These are phyloP conservation scores for Spergularia bocconei DNA, from an alignment of 148 eudicot species.

Conservation along the genomic window DNA sequence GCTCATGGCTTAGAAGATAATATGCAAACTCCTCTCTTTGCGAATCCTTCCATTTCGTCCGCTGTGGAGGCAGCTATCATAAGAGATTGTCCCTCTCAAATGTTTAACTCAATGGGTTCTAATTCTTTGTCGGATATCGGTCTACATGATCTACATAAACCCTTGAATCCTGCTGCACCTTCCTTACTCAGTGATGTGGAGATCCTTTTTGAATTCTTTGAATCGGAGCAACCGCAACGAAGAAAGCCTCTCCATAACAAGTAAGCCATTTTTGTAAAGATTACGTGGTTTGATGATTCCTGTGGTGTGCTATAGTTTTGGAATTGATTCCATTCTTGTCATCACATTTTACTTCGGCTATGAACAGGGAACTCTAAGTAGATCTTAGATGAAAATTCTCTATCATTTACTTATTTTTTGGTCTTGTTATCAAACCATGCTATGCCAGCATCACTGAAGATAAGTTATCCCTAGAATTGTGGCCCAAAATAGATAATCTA, in stretches of 20 bases:
- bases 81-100: too few species aligned
- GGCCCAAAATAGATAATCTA: too few species aligned
- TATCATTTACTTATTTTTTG: too few species aligned
- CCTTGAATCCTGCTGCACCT: background rate
- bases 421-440: too few species aligned
- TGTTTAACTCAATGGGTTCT: too few species aligned
- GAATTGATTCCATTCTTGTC: background rate
- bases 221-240: conserved; percentile 51
- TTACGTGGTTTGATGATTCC: background rate
- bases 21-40: conserved; percentile 3
- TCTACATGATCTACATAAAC: background rate
- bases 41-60: background rate
- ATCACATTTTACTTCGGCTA: too few species aligned
- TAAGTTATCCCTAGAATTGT: too few species aligned
- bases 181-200: conserved; percentile 26
- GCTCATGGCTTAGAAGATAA: conserved; percentile 7
- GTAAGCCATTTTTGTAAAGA: conserved; percentile 24
- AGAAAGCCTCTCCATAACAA: conserved; percentile 41
- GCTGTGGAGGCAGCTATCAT: too few species aligned
- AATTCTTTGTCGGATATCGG: too few species aligned
- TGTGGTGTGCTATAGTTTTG: background rate
- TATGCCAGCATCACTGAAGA: too few species aligned
- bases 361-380: too few species aligned
- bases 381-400: too few species aligned
- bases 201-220: conserved; percentile 53